Evolutionary conservation across 441 rosid genomes (phyloP).

Genomic region (Gossypium lobatum): DNA sequence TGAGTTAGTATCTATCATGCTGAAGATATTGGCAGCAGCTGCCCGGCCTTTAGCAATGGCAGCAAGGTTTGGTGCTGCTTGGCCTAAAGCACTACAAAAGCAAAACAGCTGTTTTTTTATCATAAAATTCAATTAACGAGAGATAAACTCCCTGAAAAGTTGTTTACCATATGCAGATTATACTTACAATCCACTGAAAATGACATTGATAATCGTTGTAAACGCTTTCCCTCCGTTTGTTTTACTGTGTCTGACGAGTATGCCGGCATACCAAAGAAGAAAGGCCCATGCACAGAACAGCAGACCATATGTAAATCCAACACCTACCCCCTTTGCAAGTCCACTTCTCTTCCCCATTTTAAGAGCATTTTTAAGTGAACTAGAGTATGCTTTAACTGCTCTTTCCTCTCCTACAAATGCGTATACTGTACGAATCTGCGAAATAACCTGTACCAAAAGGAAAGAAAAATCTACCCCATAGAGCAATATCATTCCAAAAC

Average conservation of each 20-base stretch:
- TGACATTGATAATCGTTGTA: constrained; percentile 72
- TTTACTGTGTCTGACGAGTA: constrained; percentile 59
- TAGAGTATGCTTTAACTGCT: constrained; percentile 54
- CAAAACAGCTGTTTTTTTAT: constrained; percentile 13
- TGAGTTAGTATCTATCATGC: constrained; percentile 39
- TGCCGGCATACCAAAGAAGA: constrained; percentile 77
- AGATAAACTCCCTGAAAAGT: background rate
- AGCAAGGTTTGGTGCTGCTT: constrained; percentile 71
- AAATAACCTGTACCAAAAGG: constrained; percentile 40
- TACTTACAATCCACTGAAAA: constrained; percentile 83
- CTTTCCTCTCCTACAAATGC: constrained; percentile 72
- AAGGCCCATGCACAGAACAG: constrained; percentile 70
- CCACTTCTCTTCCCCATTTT: constrained; percentile 63
- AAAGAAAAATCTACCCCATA: background rate
- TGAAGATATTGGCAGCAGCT: constrained; percentile 60
- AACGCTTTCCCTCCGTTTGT: constrained; percentile 76
- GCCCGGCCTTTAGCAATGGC: constrained; percentile 74
- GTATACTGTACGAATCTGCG: constrained; percentile 69
- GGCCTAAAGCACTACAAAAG: constrained; percentile 64
- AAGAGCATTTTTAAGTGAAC: constrained; percentile 46
- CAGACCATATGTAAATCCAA: constrained; percentile 63
- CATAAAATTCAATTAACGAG: constrained; percentile 6
- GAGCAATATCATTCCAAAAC: background rate
- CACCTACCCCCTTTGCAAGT: constrained; percentile 69
- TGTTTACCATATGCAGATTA: background rate